Percentiles rank a stretch among this genome's conserved stretches.
phyloP scores from a whole-genome alignment of 1,284 basidiomycete genomes.

The Ganoderma sinense region DNA sequence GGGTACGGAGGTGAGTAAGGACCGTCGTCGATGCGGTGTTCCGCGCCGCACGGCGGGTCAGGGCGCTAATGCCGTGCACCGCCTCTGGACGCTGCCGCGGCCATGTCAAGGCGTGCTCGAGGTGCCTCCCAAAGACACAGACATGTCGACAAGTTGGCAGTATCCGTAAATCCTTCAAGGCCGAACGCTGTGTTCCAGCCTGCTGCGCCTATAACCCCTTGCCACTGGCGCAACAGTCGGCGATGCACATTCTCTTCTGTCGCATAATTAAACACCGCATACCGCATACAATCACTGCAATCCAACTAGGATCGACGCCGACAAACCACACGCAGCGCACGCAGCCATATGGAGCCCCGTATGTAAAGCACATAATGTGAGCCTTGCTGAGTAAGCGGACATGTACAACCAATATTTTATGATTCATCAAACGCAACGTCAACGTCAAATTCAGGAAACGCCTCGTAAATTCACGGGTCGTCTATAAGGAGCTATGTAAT shows the following conservation, averaged over 20 bases:
- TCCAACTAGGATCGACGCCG: not conserved
- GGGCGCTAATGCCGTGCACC: conserved; percentile 4
- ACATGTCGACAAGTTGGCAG: not conserved
- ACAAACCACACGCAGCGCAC: not conserved
- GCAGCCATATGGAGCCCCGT: not conserved
- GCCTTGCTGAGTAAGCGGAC: not conserved
- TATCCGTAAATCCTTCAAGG: not conserved
- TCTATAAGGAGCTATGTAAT: no score
- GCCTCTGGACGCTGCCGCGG: not conserved
- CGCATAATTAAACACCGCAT: not conserved
- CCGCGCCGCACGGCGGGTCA: not conserved
- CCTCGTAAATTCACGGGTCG: not conserved
- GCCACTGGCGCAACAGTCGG: not conserved
- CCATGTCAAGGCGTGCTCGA: not conserved
- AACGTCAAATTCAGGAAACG: conserved; percentile 5
- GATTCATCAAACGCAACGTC: not conserved
- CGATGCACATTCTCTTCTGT: not conserved
- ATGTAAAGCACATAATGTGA: not conserved
- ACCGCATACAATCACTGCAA: not conserved
- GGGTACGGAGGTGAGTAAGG: conserved; percentile 20
- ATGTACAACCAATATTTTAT: not conserved
- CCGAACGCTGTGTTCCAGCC: not conserved
- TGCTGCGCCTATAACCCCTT: not conserved
- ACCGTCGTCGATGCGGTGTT: conserved; percentile 17
- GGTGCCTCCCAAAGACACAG: not conserved